phyloP scores from a whole-genome alignment of 2,329 filamentous ascomycete genomes.

The Epichloe brachyelytri region DNA sequence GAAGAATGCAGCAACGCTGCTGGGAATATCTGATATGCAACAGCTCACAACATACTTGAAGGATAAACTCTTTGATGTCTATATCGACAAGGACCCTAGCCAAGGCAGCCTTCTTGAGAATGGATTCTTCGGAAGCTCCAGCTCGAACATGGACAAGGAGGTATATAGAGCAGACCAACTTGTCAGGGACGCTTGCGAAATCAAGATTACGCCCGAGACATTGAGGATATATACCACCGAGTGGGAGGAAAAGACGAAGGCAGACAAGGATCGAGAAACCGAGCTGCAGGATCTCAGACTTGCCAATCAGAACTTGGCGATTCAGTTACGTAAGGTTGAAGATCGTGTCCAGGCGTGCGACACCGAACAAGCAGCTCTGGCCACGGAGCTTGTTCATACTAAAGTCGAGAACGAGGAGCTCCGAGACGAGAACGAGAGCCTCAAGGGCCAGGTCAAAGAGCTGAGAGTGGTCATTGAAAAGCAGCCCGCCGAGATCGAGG shows the following conservation, averaged over 20 bases:
- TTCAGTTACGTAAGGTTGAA: constrained; percentile 73
- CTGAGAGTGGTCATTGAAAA: constrained; percentile 76
- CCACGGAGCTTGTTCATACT: constrained; percentile 78
- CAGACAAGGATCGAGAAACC: constrained; percentile 67
- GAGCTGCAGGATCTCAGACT: constrained; percentile 65
- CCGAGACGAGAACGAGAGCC: constrained; percentile 75
- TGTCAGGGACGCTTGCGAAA: constrained; percentile 79
- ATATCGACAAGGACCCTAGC: constrained; percentile 88
- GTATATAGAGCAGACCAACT: constrained; percentile 90
- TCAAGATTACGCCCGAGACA: constrained; percentile 73
- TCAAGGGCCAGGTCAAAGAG: constrained; percentile 75
- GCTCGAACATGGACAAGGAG: constrained; percentile 82
- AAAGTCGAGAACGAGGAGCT: constrained; percentile 92
- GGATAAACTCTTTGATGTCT: constrained; percentile 88
- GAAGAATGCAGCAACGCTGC: constrained; percentile 68
- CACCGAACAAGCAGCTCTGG: constrained; percentile 77
- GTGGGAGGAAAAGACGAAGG: constrained; percentile 83
- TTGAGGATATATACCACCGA: constrained; percentile 71
- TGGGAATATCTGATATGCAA: constrained; percentile 83
- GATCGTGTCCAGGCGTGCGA: constrained; percentile 81
- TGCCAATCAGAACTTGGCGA: constrained; percentile 52
- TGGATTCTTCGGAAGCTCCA: constrained; percentile 91
- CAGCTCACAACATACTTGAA: constrained; percentile 82
- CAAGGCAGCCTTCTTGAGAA: constrained; percentile 89
- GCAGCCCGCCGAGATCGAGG: constrained; percentile 81